Base-by-base conservation (phyloP, 441 rosid genomes). In the Codiaeum variegatum region DNA sequence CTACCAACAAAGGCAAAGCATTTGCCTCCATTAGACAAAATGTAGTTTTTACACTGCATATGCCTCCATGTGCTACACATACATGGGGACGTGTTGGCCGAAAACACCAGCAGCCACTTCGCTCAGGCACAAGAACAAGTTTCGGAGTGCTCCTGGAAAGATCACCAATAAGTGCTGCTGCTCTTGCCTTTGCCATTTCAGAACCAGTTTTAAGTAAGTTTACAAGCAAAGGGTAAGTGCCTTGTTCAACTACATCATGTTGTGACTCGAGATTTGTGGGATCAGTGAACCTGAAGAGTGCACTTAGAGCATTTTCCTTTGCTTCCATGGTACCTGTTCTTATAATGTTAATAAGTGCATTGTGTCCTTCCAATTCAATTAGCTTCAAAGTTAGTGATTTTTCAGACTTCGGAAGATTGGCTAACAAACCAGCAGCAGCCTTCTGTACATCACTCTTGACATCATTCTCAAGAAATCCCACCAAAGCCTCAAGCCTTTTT, bases 381-480 rank as follows among this genome's bases (percentile, higher is more conserved):
- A 88, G 77, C 85, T 82, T 88, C 68, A 0, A 64, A 4, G 93
- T 87, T 18, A 88, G 70, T 0, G 74, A 38, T 9, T 66, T 77
- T 75, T 85, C 91, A 29, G 86, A 85, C 73, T 88, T 88, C 0
- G 91, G 93, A n/a, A 88, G 88, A 73, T 87, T 88, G 42, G 91
- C 91, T 36, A 88, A 74, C 81, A 88, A 79, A 72, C 89, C 91
- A 55, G 91, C 89, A 44, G 90, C 89, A 60, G 91, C 93, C 80
- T 83, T 82, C 82, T 88, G 90, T 46, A 83, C 84, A 70, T 87
- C 89, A 74, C 74, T 70, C 56, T 83, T 83, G 2, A 75, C 74
- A 54, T 77, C 84, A 75, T 83, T 87, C 85, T 85, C 93, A 42
- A 88, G 87, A 78, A 84, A 87, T 51, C 88, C 91, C 52, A 85